phyloP scores from a whole-genome alignment of 257 asterid genomes.

The Hygrophila difformis region DNA sequence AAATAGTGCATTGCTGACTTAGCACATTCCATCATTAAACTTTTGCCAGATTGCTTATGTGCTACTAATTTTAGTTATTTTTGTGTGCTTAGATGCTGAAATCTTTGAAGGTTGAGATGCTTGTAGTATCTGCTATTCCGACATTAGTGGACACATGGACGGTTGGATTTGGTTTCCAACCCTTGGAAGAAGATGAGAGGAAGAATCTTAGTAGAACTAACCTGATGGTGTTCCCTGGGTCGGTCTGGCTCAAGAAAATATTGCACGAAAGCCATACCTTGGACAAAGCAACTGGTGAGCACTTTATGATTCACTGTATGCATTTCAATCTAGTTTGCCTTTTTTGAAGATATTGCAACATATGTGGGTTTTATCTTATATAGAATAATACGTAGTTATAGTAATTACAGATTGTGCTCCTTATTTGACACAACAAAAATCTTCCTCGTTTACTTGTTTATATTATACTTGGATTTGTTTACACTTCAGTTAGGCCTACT shows the following conservation, averaged over 20 bases:
- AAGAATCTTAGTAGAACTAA: slow-evolving; percentile 48
- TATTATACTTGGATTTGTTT: too few species aligned
- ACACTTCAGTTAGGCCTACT: too few species aligned
- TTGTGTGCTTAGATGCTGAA: slow-evolving; percentile 58
- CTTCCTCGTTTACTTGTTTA: too few species aligned
- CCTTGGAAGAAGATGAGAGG: slow-evolving; percentile 62
- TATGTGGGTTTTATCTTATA: too few species aligned
- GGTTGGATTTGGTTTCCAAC: slow-evolving; percentile 72
- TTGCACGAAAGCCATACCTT: slow-evolving; percentile 20
- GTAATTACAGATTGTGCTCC: too few species aligned
- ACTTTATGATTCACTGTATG: too few species aligned
- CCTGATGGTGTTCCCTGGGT: slow-evolving; percentile 91
- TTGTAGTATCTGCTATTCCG: slow-evolving; percentile 85
- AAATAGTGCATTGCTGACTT: too few species aligned
- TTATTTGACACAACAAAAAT: too few species aligned
- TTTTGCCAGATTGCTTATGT: neutral
- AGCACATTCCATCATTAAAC: too few species aligned
- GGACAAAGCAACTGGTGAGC: slow-evolving; percentile 29
- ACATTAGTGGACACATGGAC: slow-evolving; percentile 88
- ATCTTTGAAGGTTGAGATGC: slow-evolving; percentile 68
- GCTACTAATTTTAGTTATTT: slow-evolving; percentile 11
- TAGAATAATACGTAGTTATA: too few species aligned
- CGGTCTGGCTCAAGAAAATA: slow-evolving; percentile 74
- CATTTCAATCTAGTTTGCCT: too few species aligned
- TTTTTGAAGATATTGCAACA: too few species aligned